Evolutionary conservation across 2,329 filamentous ascomycete species (phyloP).

Genomic region (Nigrograna mackinnonii): DNA sequence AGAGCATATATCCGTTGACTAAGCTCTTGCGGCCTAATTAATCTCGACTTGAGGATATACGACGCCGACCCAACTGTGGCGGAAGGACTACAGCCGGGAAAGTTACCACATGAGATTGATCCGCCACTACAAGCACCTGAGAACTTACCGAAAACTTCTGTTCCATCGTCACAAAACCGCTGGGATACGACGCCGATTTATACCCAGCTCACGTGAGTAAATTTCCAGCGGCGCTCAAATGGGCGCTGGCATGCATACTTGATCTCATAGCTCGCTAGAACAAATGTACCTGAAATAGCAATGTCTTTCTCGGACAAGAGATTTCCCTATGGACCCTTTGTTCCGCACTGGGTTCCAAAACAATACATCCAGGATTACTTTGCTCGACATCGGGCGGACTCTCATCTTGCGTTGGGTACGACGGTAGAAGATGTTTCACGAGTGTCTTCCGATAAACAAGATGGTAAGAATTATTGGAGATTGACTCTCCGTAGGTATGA

Average conservation of each 20-base stretch:
- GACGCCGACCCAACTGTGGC: constrained; percentile 47
- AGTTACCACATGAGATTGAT: constrained; percentile 51
- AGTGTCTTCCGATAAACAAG: constrained; percentile 20
- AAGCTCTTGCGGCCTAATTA: not conserved
- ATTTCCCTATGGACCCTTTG: constrained; percentile 61
- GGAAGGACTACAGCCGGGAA: constrained; percentile 46
- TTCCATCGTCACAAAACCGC: constrained; percentile 50
- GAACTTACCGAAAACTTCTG: constrained; percentile 44
- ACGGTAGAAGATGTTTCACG: constrained; percentile 55
- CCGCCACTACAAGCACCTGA: constrained; percentile 50
- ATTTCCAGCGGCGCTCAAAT: not conserved
- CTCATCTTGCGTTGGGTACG: constrained; percentile 52
- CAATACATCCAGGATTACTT: constrained; percentile 57
- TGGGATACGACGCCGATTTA: constrained; percentile 57
- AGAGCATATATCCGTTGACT: not conserved
- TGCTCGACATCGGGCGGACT: constrained; percentile 53
- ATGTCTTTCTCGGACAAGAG: constrained; percentile 59
- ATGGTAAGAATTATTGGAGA: constrained; percentile 43
- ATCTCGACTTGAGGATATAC: constrained; percentile 53
- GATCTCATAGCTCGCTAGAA: constrained; percentile 34
- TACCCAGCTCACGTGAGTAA: constrained; percentile 52
- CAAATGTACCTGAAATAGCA: constrained; percentile 60
- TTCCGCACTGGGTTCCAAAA: constrained; percentile 57
- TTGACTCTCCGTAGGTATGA: constrained; percentile 55
- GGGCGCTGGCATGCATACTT: not conserved